These are phyloP conservation scores for Globisporangium spinosum DNA, from an alignment of 352 stramenopile genomes.

Conservation along the genomic window DNA sequence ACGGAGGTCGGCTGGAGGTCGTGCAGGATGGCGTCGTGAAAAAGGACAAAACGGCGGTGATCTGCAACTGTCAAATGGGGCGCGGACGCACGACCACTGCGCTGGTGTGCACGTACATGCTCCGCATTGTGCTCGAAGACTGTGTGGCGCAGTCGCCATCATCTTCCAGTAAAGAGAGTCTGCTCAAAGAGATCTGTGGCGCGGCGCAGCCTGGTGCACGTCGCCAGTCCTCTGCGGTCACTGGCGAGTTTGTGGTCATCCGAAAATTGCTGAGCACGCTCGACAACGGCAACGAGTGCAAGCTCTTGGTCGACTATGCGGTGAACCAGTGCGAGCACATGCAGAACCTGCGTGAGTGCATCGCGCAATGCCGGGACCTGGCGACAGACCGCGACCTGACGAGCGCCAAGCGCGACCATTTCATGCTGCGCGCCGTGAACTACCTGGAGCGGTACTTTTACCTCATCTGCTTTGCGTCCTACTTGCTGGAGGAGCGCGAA, in stretches of 20 bases:
- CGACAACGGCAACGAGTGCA: slow-evolving; percentile 62
- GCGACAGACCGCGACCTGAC: slow-evolving; percentile 68
- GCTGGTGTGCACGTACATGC: slow-evolving; percentile 86
- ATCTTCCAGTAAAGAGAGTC: slow-evolving; percentile 6
- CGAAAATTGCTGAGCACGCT: slow-evolving; percentile 63
- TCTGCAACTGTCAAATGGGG: slow-evolving; percentile 92
- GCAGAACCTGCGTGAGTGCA: slow-evolving; percentile 84
- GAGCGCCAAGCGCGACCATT: slow-evolving; percentile 67
- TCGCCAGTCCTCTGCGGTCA: slow-evolving; percentile 51
- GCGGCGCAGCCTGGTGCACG: slow-evolving; percentile 17
- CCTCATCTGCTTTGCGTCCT: slow-evolving; percentile 86
- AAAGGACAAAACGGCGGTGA: slow-evolving; percentile 55
- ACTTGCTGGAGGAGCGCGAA: slow-evolving; percentile 65
- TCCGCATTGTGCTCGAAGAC: slow-evolving; percentile 70
- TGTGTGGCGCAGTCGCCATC: slow-evolving; percentile 13
- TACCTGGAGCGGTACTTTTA: slow-evolving; percentile 90
- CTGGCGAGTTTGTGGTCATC: slow-evolving; percentile 70
- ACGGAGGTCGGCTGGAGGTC: background rate
- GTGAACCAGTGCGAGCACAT: slow-evolving; percentile 81
- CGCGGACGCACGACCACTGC: slow-evolving; percentile 84
- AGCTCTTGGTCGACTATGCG: slow-evolving; percentile 65
- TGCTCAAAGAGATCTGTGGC: slow-evolving; percentile 26
- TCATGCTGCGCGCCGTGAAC: slow-evolving; percentile 84
- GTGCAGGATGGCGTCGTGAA: slow-evolving; percentile 9
- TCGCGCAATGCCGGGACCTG: slow-evolving; percentile 72